Evolutionary conservation across 1,284 basidiomycete species (phyloP).

Genomic region (Psilocybe mexicana): DNA sequence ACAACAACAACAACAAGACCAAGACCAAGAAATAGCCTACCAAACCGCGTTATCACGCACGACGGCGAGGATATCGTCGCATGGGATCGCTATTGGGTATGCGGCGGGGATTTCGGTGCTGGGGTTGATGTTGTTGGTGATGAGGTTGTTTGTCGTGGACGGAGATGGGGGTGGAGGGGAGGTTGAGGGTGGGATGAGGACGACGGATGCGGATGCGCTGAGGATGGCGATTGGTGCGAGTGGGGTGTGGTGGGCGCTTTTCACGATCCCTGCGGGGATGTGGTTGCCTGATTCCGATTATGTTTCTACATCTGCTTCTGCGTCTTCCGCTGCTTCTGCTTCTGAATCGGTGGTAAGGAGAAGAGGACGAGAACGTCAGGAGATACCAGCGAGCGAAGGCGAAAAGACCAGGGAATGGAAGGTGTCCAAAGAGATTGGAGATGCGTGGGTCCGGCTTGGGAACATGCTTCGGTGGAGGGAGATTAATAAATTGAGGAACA

Average conservation of each 20-base stretch:
- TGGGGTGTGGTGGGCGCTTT: conserved; percentile 84
- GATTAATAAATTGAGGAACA: conserved; percentile 73
- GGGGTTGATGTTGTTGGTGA: too few relatives aligned
- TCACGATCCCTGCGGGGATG: conserved; percentile 71
- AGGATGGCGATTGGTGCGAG: conserved; percentile 78
- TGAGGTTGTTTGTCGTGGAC: too few relatives aligned
- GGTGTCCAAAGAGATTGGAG: conserved; percentile 49
- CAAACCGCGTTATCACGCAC: conserved; percentile 60
- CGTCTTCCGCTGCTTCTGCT: too few relatives aligned
- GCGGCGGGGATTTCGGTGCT: conserved; percentile 73
- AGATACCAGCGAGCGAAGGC: conserved; percentile 5
- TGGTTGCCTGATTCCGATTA: conserved; percentile 57
- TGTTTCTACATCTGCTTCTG: neutral
- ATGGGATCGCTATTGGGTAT: conserved; percentile 85
- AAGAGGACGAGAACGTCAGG: conserved; percentile 17
- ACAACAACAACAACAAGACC: too few relatives aligned
- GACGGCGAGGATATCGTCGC: conserved; percentile 78
- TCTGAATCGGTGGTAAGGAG: conserved; percentile 4
- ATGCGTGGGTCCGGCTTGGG: conserved; percentile 67
- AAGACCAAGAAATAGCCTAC: conserved; percentile 32
- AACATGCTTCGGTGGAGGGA: conserved; percentile 71
- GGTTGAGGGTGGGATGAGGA: too few relatives aligned
- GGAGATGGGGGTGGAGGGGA: too few relatives aligned
- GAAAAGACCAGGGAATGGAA: conserved; percentile 38
- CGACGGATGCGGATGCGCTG: conserved; percentile 31